Evolutionary conservation across 2,329 filamentous ascomycete species (phyloP), one percentile per base, ranked within the genome.

Genomic region (Penicillium capsulatum): DNA sequence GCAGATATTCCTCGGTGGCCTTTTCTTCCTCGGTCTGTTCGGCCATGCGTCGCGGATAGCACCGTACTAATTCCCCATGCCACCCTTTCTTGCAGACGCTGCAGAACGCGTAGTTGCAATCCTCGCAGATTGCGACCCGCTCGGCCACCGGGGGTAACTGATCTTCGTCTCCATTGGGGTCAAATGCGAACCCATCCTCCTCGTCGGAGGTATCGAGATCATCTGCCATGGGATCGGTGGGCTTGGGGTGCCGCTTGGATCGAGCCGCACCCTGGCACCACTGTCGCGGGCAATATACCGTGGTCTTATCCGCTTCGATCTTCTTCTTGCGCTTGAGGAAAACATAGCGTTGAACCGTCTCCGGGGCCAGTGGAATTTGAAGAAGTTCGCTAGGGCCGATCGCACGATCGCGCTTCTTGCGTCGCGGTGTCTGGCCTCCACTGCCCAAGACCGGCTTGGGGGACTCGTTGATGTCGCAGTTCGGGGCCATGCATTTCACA

Each of bases 221-320:
- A 13, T 72, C 70, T 15, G 80, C 71, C 45, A 84, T 76, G 1
- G 84, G 69, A 3, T 83, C 82, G n/a, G 73, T 65, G 3, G 83
- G 83, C 58, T 86, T 87, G 43, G 75, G 81, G 64, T 86, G 81
- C 54, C 77, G 80, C 58, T 83, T 85, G 15, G 84, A 87, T 31
- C 80, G 79, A 17, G 90, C 90, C 2, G 90, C 86, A 4, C 88
- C 90, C 63, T 92, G 86, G 61, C 92, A 98, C 87, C 90, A 96
- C 40, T 81, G 75, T 7, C 92, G 80, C 0, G 92, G 92, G 57
- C 92, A 98, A 63, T 94, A 97, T 22, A 96, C 77, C 0, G 90
- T 96, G 42, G 82, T 84, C 58, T 90, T 94, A 65, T 97, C 90
- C 0, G 87, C 83, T 64, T 97, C 92, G 2, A 97, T 78, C 61